Conservation (phyloP, 164 flowering plant species). For the Piper betle region DNA sequence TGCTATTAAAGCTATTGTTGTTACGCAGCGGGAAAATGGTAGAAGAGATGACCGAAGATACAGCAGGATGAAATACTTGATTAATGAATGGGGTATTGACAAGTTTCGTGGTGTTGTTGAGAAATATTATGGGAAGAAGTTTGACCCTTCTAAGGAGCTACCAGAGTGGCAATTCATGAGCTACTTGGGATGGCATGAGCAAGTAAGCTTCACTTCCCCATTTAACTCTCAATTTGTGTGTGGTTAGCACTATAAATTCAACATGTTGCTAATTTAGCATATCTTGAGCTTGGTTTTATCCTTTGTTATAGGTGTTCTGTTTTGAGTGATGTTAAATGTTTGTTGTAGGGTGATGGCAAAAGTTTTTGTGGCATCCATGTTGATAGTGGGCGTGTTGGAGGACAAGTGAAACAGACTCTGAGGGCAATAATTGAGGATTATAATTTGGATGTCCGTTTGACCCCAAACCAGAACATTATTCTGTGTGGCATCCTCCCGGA, state of each 20-base stretch:
- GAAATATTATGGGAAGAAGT: slow-evolving; percentile 87
- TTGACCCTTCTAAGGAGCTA: slow-evolving; percentile 67
- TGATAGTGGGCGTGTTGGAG: slow-evolving; percentile 87
- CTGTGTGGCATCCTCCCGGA: slow-evolving; percentile 64
- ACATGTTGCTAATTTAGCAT: no score
- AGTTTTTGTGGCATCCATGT: slow-evolving; percentile 90
- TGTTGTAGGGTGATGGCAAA: slow-evolving; percentile 65
- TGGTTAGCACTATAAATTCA: no score
- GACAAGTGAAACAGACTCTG: slow-evolving; percentile 65
- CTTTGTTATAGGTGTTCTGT: neutral
- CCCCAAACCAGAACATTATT: slow-evolving; percentile 89
- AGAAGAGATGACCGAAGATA: slow-evolving; percentile 95
- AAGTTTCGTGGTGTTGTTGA: slow-evolving; percentile 90
- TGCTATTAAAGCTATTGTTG: slow-evolving; percentile 96
- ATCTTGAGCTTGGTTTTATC: no score
- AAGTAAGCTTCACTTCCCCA: slow-evolving; percentile 27
- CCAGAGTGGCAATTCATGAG: slow-evolving; percentile 97
- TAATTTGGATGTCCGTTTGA: slow-evolving; percentile 67
- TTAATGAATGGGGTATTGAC: slow-evolving; percentile 91
- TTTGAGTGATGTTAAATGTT: neutral
- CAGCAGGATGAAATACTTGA: slow-evolving; percentile 94
- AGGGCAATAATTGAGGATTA: slow-evolving; percentile 90
- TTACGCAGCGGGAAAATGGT: slow-evolving; percentile 93
- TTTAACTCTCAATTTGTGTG: neutral
- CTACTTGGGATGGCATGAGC: slow-evolving; percentile 94